These are phyloP conservation scores for Nannochloris sp. DNA, from an alignment of 139 green algal genomes.

Conservation along the genomic window DNA sequence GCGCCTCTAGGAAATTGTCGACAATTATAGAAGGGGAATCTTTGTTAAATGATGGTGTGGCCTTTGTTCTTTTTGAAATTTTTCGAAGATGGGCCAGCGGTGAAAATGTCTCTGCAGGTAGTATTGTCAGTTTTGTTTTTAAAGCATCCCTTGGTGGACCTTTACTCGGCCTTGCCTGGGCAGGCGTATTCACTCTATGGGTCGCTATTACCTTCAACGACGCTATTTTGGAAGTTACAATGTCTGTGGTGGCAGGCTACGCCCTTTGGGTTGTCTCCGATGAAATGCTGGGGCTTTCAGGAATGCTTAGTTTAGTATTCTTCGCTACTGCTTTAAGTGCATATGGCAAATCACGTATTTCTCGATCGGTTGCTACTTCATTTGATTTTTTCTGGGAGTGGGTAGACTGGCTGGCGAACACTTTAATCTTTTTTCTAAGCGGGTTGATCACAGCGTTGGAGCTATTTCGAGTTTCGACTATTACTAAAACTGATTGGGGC, in stretches of 20 bases:
- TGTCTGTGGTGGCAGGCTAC: conserved; percentile 45
- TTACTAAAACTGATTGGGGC: conserved; percentile 28
- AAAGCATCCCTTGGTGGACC: conserved; percentile 42
- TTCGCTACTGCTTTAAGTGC: conserved; percentile 39
- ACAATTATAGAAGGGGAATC: conserved; percentile 39
- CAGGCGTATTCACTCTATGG: conserved; percentile 27
- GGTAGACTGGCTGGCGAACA: conserved; percentile 60
- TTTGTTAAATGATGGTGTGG: conserved; percentile 76
- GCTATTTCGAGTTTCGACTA: conserved; percentile 5
- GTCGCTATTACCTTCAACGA: conserved; percentile 46
- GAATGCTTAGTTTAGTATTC: conserved; percentile 50
- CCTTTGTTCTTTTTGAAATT: conserved; percentile 57
- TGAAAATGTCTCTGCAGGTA: background rate
- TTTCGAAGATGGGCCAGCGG: conserved; percentile 22
- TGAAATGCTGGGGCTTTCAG: conserved; percentile 43
- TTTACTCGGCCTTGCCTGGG: conserved; percentile 40
- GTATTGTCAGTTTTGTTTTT: conserved; percentile 26
- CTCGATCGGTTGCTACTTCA: conserved; percentile 19
- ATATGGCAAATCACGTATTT: conserved; percentile 36
- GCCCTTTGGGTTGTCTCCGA: conserved; percentile 45
- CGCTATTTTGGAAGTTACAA: conserved; percentile 36
- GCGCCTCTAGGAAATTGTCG: background rate
- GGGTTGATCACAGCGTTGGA: conserved; percentile 13
- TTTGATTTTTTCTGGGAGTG: conserved; percentile 52
- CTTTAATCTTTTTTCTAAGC: conserved; percentile 27